Percentiles rank a stretch among this genome's conserved stretches.
Conservation (phyloP, 2,329 filamentous ascomycete genomes). For the Beauveria varroae region DNA sequence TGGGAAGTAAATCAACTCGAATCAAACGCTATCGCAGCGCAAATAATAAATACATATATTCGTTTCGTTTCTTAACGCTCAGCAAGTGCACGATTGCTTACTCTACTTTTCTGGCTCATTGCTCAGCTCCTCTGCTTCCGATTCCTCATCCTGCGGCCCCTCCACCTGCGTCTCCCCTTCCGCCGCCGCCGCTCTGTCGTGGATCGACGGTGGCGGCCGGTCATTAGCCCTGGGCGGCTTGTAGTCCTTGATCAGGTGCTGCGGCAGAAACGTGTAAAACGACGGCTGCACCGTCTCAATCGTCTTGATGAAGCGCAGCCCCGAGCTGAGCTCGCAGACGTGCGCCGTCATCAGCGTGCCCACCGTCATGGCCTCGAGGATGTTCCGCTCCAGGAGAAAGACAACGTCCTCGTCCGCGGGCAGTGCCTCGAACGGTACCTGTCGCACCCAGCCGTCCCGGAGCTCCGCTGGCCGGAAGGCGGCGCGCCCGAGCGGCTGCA, state of each 20-base stretch:
- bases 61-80: neutral
- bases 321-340: slow-evolving; percentile 53
- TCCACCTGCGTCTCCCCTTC: slow-evolving; percentile 17
- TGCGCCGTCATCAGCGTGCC: slow-evolving; percentile 57
- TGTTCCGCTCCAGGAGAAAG: slow-evolving; percentile 61
- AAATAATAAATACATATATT: neutral
- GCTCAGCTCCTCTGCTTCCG: neutral
- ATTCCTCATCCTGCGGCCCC: slow-evolving; percentile 13
- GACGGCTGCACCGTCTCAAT: slow-evolving; percentile 48
- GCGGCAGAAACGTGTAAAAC: slow-evolving; percentile 58
- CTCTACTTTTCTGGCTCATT: neutral
- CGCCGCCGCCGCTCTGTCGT: slow-evolving; percentile 22
- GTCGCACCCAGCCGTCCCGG: slow-evolving; percentile 39
- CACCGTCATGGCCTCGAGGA: slow-evolving; percentile 44
- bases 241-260: slow-evolving; percentile 62
- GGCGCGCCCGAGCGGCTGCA: slow-evolving; percentile 36
- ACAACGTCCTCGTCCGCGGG: slow-evolving; percentile 17
- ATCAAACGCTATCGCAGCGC: neutral
- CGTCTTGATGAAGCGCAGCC: slow-evolving; percentile 57
- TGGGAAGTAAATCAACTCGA: neutral
- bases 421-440: slow-evolving; percentile 13
- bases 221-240: slow-evolving; percentile 45
- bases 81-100: neutral
- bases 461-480: slow-evolving; percentile 37
- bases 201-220: slow-evolving; percentile 38